These are phyloP conservation scores for Nelumbo lutea DNA, from an alignment of 164 flowering plant genomes.

Conservation along the genomic window DNA sequence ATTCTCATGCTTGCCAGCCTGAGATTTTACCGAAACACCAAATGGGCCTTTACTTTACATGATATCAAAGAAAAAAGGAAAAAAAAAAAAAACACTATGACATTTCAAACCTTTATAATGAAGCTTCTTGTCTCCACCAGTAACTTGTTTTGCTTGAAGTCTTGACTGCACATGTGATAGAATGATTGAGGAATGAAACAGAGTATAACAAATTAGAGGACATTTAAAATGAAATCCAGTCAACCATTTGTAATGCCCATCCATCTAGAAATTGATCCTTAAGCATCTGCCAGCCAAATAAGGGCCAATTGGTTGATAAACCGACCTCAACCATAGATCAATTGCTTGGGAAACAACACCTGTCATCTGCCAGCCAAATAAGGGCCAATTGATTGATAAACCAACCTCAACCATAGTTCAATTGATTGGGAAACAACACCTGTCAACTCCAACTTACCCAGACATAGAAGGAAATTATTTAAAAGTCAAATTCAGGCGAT, in stretches of 20 bases:
- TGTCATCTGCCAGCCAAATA: background rate
- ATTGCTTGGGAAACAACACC: background rate
- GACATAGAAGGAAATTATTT: too few relatives aligned
- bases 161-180: constrained; percentile 56
- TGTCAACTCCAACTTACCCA: too few relatives aligned
- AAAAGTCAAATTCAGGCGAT: too few relatives aligned
- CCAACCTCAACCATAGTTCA: background rate
- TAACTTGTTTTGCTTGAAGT: constrained; percentile 88
- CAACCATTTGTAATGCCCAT: background rate
- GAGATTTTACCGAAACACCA: too few relatives aligned
- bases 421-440: background rate
- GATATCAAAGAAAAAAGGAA: too few relatives aligned
- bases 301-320: too few relatives aligned
- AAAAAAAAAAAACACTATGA: background rate
- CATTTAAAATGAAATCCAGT: background rate
- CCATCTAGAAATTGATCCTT: background rate
- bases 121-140: constrained; percentile 60
- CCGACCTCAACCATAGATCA: background rate
- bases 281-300: background rate
- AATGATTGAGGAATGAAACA: constrained; percentile 6
- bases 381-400: background rate
- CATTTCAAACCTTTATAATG: constrained; percentile 67
- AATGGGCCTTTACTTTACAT: too few relatives aligned
- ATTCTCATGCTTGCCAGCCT: too few relatives aligned
- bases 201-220: background rate